A percentile compares a stretch with the other conserved stretches of the same genome.
Evolutionary conservation across 371 early-diverging fungal species (phyloP).

Genomic region (Mucor irregularis): DNA sequence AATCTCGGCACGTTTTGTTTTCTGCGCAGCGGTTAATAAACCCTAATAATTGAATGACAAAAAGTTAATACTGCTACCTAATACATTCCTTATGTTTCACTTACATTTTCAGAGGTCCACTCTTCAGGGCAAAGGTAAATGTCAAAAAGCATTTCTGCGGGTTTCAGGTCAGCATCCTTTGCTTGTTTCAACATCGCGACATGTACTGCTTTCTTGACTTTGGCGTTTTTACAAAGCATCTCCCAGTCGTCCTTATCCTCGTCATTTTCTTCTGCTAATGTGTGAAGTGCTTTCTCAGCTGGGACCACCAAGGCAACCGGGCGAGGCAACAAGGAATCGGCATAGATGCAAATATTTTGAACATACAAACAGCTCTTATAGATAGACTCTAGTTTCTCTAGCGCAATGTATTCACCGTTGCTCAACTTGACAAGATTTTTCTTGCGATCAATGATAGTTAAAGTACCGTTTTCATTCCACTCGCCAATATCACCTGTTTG

Average conservation of each 20-base stretch:
- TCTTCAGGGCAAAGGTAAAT: slow-evolving; percentile 65
- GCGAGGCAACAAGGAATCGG: slow-evolving; percentile 64
- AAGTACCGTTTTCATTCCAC: slow-evolving; percentile 60
- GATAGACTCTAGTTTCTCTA: slow-evolving; percentile 93
- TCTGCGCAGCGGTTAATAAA: slow-evolving; percentile 83
- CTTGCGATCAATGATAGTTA: slow-evolving; percentile 72
- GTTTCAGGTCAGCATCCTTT: slow-evolving; percentile 60
- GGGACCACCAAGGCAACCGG: slow-evolving; percentile 74
- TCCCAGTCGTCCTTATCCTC: slow-evolving; percentile 16
- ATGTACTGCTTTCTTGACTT: slow-evolving; percentile 15
- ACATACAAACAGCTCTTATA: slow-evolving; percentile 76
- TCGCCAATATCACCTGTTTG: slow-evolving; percentile 90
- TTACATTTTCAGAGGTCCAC: slow-evolving; percentile 79
- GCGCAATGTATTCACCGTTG: slow-evolving; percentile 95
- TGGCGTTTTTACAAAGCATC: slow-evolving; percentile 13
- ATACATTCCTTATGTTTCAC: slow-evolving; percentile 8
- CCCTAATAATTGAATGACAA: slow-evolving; percentile 27
- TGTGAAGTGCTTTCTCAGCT: slow-evolving; percentile 36
- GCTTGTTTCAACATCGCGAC: slow-evolving; percentile 33
- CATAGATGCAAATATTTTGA: slow-evolving; percentile 81
- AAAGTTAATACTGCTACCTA: background rate
- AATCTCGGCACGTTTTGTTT: slow-evolving; percentile 80
- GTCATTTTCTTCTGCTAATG: slow-evolving; percentile 24
- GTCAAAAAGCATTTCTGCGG: slow-evolving; percentile 68
- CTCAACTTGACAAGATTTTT: slow-evolving; percentile 76